These are phyloP conservation scores for Pontederia crassipes DNA, from an alignment of 176 grass and related monocot species.

Conservation along the genomic window DNA sequence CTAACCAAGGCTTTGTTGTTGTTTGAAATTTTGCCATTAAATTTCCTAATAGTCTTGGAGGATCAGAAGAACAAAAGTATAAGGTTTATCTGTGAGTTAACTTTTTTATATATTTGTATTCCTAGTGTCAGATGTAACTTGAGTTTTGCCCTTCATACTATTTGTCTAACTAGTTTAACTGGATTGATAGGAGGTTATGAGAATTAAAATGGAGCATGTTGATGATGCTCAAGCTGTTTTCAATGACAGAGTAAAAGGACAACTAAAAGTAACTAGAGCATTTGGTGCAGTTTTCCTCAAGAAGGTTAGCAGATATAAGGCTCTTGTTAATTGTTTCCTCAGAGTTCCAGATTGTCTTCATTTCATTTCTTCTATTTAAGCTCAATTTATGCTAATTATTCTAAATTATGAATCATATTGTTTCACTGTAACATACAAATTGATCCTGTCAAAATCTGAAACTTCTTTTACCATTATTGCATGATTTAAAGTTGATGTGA, in stretches of 20 bases:
- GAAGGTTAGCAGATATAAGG: conserved; percentile 37
- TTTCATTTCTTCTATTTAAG: neutral
- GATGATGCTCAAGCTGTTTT: conserved; percentile 76
- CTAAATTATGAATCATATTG: neutral
- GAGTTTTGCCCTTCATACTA: neutral
- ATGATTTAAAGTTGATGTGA: no score
- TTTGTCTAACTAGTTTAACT: neutral
- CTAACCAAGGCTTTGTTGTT: no score
- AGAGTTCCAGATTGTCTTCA: neutral
- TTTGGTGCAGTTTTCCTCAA: conserved; percentile 95
- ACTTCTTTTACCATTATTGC: no score
- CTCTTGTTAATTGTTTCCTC: conserved; percentile 3
- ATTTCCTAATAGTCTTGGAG: no score
- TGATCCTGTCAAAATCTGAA: no score
- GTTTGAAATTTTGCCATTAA: no score
- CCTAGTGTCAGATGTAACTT: no score
- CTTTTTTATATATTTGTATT: no score
- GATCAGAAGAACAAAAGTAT: no score
- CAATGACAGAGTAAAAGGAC: conserved; percentile 87
- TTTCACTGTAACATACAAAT: no score
- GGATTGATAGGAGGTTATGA: conserved; percentile 53
- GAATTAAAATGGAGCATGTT: conserved; percentile 74
- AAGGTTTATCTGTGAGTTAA: no score
- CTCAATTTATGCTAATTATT: neutral
- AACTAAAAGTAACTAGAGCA: conserved; percentile 79